A percentile compares a stretch with the other conserved stretches of the same genome.
These are phyloP conservation scores for Microcyclospora tardicrescens DNA, from an alignment of 2,329 filamentous ascomycete species.

Conservation along the genomic window DNA sequence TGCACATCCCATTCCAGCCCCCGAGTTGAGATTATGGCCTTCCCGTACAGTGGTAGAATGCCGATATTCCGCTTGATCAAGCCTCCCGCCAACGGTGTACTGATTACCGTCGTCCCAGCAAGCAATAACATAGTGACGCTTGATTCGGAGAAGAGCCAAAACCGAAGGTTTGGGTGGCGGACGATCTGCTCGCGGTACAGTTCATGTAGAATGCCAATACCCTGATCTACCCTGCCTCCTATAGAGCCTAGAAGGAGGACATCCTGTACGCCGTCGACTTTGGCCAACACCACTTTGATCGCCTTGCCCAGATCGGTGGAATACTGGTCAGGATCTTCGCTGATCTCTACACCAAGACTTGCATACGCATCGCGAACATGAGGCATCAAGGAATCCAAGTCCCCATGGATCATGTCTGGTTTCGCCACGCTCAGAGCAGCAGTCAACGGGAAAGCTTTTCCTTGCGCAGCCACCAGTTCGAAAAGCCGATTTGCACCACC, in stretches of 20 bases:
- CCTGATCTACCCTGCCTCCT: slow-evolving; percentile 85
- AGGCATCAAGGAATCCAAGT: slow-evolving; percentile 69
- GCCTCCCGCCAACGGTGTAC: slow-evolving; percentile 38
- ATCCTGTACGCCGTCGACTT: slow-evolving; percentile 12
- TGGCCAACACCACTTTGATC: slow-evolving; percentile 48
- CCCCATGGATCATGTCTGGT: slow-evolving; percentile 62
- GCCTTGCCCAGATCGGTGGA: slow-evolving; percentile 81
- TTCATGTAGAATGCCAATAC: slow-evolving; percentile 77
- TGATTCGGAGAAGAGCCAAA: slow-evolving; percentile 72
- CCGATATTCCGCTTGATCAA: slow-evolving; percentile 69
- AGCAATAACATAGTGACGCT: slow-evolving; percentile 74
- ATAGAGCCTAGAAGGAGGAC: slow-evolving; percentile 77
- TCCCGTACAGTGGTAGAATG: slow-evolving; percentile 71
- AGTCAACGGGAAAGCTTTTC: slow-evolving; percentile 5
- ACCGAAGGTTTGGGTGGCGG: slow-evolving; percentile 28
- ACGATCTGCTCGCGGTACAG: slow-evolving; percentile 44
- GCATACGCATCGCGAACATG: slow-evolving; percentile 55
- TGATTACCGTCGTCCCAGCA: slow-evolving; percentile 53
- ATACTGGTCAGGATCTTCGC: slow-evolving; percentile 66
- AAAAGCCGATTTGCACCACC: slow-evolving; percentile 74
- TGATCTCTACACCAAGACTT: slow-evolving; percentile 45
- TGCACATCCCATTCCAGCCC: slow-evolving; percentile 87
- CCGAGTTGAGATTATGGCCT: slow-evolving; percentile 60
- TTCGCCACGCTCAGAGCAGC: slow-evolving; percentile 14
- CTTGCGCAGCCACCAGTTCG: slow-evolving; percentile 30